Base-by-base conservation (phyloP, 768 basidiomycete species). In the Bullera alba region DNA sequence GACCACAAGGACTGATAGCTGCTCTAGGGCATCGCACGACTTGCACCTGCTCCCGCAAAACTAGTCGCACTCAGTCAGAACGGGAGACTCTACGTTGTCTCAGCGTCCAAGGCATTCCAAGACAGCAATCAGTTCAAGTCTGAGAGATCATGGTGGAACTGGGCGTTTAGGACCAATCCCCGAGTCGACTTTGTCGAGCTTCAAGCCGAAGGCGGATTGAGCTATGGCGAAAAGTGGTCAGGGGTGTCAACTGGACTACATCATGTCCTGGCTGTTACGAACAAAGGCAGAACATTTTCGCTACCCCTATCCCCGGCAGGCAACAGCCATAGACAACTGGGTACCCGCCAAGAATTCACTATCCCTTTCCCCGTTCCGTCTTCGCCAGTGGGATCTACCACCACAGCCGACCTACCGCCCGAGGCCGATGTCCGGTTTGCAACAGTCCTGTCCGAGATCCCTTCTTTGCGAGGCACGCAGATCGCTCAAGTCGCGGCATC, bases 271-370 rank as follows among this genome's bases (percentile, higher is more conserved):
- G 77, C 77, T 1, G 59, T 76, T 2, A 76, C 77, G 1, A 68
- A 62, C 8, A 51, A 73, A 30, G 89, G 89, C 2, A 83, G 87
- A 41, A 79, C 85, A 4, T 90, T 86, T 66, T 79, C 82, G 2
- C 81, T 87, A 62, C 87, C 91, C 0, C 76, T 87, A 36, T 80
- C 80, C 56, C 80, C 81, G 56, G 69, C 78, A 7, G 90, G 85
- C 25, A 96, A 96, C 72, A 74, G 79, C 1, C 80, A 82, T 65
- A 86, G 87, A 1, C 91, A 95, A 67, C 81, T 96, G 6, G 91
- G 90, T 5, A 77, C 86, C 58, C 80, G 82, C 25, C 80, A 80
- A 54, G 77, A 84, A 42, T 74, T 80, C 43, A 76, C 85, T 2
- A 69, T 71, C 28, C 60, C 74, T 21, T 14, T 29, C 37, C 1